Evolutionary conservation across 192 early-diverging fungal species (phyloP).

Genomic region (Coemansia sp.): DNA sequence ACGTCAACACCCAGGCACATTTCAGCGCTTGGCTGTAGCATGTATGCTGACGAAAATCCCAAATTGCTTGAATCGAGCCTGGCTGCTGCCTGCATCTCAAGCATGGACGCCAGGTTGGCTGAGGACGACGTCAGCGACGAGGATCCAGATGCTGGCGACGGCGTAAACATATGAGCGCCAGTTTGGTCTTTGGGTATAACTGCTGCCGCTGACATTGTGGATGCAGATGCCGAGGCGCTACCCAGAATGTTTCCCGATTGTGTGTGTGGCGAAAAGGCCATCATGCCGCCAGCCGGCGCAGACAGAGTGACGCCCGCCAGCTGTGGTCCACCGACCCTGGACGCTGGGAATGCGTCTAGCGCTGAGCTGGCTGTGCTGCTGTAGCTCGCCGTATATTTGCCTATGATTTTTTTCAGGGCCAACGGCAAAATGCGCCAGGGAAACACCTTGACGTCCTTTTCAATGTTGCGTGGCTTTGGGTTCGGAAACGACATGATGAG

Average conservation of each 20-base stretch:
- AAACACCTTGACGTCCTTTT: conserved; percentile 89
- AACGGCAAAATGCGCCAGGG: conserved; percentile 70
- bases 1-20: conserved; percentile 13
- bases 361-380: conserved; percentile 34
- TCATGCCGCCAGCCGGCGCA: conserved; percentile 27
- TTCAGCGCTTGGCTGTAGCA: neutral
- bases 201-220: conserved; percentile 22
- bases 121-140: conserved; percentile 16
- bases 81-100: conserved; percentile 15
- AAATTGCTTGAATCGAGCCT: neutral
- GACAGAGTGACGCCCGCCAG: conserved; percentile 26
- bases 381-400: conserved; percentile 64
- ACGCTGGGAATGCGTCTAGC: conserved; percentile 24
- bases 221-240: conserved; percentile 25
- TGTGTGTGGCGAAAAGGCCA: conserved; percentile 21
- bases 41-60: neutral
- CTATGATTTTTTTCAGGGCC: conserved; percentile 76
- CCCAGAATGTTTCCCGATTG: conserved; percentile 10
- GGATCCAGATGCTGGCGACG: conserved; percentile 11
- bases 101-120: conserved; percentile 14
- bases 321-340: conserved; percentile 19
- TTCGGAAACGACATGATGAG: conserved; percentile 80
- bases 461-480: conserved; percentile 82
- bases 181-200: neutral
- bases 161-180: conserved; percentile 1